Evolutionary conservation across 2,329 filamentous ascomycete genomes (phyloP).

Genomic region (Geosmithia putterillii): DNA sequence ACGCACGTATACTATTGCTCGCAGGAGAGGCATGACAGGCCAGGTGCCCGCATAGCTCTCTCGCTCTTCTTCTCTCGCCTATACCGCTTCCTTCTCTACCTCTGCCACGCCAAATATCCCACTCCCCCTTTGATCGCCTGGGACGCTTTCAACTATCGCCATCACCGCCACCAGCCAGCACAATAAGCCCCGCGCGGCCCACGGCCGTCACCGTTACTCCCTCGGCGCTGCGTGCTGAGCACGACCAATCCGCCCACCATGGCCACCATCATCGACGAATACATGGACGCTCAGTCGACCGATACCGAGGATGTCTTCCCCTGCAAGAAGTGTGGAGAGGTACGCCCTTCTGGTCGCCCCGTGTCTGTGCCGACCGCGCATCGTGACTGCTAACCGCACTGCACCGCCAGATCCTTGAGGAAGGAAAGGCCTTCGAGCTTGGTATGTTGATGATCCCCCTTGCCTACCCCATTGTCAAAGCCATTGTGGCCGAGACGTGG

Average conservation of each 20-base stretch:
- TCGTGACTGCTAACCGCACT: background rate
- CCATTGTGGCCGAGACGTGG: background rate
- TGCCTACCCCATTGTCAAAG: background rate
- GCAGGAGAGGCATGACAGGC: background rate
- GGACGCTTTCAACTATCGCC: background rate
- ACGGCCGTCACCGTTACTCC: background rate
- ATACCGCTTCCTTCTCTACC: background rate
- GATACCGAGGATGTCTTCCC: constrained; percentile 76
- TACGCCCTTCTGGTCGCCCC: constrained; percentile 26
- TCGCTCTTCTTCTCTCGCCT: background rate
- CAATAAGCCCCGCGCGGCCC: constrained; percentile 3
- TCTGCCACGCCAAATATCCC: too few species aligned
- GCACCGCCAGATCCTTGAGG: constrained; percentile 69
- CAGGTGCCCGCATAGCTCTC: background rate
- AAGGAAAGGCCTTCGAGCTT: constrained; percentile 96
- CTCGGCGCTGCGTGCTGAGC: background rate
- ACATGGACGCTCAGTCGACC: constrained; percentile 47
- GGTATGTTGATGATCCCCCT: constrained; percentile 41
- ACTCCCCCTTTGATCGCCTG: background rate
- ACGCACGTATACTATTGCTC: background rate
- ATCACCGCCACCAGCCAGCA: background rate
- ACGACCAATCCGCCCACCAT: constrained; percentile 16
- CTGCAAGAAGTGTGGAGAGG: constrained; percentile 89
- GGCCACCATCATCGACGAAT: constrained; percentile 44
- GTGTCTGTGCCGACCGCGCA: background rate